These are phyloP conservation scores for Dillenia suffruticosa DNA, from an alignment of 164 flowering plant species.

Conservation along the genomic window DNA sequence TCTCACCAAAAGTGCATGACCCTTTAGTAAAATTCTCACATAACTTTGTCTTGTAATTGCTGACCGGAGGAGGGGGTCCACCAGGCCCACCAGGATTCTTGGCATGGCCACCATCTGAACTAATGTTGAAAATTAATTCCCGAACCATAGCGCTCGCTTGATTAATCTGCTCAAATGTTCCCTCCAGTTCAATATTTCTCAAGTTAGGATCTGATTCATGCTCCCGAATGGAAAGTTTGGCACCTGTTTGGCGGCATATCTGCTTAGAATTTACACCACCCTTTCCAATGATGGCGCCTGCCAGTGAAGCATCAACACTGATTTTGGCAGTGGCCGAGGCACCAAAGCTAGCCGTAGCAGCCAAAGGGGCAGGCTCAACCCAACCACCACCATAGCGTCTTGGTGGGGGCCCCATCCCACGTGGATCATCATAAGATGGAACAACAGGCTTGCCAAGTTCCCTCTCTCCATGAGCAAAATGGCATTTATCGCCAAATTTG, in stretches of 20 bases:
- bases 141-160: constrained; percentile 81
- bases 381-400: constrained; percentile 36
- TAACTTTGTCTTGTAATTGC: constrained; percentile 60
- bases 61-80: constrained; percentile 18
- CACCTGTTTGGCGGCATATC: constrained; percentile 81
- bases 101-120: constrained; percentile 17
- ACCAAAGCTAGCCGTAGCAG: constrained; percentile 70
- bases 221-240: constrained; percentile 72
- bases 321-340: constrained; percentile 83
- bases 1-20: constrained; percentile 65
- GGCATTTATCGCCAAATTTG: constrained; percentile 87
- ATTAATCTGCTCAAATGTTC: constrained; percentile 87
- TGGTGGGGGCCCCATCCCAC: constrained; percentile 25
- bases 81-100: constrained; percentile 12
- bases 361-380: constrained; percentile 34
- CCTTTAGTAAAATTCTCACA: constrained; percentile 68
- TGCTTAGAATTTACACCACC: constrained; percentile 92
- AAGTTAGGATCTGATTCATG: constrained; percentile 77
- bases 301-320: constrained; percentile 84
- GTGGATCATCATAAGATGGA: constrained; percentile 48
- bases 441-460: constrained; percentile 67
- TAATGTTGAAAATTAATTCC: constrained; percentile 55
- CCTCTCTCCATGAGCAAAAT: constrained; percentile 86
- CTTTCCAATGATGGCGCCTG: constrained; percentile 93
- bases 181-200: constrained; percentile 87